Evolutionary conservation across 192 early-diverging fungal genomes (phyloP).

Genomic region (Dissophora ornata): DNA sequence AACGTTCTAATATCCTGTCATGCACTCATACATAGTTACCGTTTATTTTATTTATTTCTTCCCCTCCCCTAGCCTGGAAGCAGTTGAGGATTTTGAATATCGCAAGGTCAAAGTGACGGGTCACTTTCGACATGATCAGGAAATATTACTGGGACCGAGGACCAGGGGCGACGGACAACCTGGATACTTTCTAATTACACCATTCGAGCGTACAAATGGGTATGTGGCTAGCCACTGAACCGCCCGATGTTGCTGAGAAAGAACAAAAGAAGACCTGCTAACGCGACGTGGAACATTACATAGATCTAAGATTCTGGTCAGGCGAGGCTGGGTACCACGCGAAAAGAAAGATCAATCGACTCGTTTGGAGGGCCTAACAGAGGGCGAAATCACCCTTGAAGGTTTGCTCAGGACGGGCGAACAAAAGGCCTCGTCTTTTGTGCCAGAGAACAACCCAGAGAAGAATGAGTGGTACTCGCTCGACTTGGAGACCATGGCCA

Average conservation of each 20-base stretch:
- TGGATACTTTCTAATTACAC: slow-evolving; percentile 82
- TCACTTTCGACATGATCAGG: slow-evolving; percentile 74
- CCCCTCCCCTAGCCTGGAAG: slow-evolving; percentile 26
- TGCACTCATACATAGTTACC: too few species aligned
- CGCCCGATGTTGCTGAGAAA: too few species aligned
- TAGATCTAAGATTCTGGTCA: slow-evolving; percentile 79
- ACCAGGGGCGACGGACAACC: slow-evolving; percentile 71
- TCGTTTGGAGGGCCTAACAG: slow-evolving; percentile 62
- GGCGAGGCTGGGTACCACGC: slow-evolving; percentile 89
- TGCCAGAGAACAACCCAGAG: slow-evolving; percentile 68
- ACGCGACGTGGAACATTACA: too few species aligned
- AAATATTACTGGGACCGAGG: slow-evolving; percentile 87
- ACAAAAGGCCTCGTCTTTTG: slow-evolving; percentile 66
- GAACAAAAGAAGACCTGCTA: too few species aligned
- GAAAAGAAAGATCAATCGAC: slow-evolving; percentile 69
- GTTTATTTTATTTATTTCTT: neutral
- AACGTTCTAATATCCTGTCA: too few species aligned
- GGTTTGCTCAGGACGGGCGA: slow-evolving; percentile 74
- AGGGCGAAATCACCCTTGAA: slow-evolving; percentile 70
- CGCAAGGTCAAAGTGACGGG: slow-evolving; percentile 79
- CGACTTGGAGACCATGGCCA: slow-evolving; percentile 83
- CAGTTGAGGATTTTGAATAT: slow-evolving; percentile 77
- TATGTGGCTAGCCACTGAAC: too few species aligned
- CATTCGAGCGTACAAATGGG: slow-evolving; percentile 77
- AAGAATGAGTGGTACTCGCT: slow-evolving; percentile 87